Percentiles rank a stretch among this genome's conserved stretches.
These are phyloP conservation scores for Yamadazyma songkhlaensis DNA, from an alignment of 1,139 yeast species.

Conservation along the genomic window DNA sequence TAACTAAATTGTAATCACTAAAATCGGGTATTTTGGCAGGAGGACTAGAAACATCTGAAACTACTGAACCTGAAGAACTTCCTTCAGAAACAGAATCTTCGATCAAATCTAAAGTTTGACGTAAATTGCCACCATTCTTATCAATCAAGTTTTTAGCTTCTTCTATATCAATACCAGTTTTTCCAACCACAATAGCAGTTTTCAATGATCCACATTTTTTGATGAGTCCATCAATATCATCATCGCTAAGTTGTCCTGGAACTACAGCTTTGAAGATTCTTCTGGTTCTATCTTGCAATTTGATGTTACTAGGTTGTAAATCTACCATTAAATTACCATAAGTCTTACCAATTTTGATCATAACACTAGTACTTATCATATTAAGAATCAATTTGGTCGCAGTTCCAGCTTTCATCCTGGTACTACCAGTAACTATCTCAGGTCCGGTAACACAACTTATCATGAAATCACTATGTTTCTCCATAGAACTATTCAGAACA, in stretches of 20 bases:
- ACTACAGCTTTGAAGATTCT: slow-evolving; percentile 7
- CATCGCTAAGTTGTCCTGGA: background rate
- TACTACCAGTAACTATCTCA: slow-evolving; percentile 10
- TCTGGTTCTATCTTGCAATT: slow-evolving; percentile 8
- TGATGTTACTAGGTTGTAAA: slow-evolving; percentile 8
- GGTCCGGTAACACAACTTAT: slow-evolving; percentile 9
- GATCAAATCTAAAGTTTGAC: slow-evolving; percentile 1
- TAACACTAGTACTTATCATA: slow-evolving; percentile 9
- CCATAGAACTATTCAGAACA: slow-evolving; percentile 7
- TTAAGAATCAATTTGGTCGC: slow-evolving; percentile 10
- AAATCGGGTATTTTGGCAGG: background rate
- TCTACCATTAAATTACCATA: slow-evolving; percentile 11
- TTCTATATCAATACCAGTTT: slow-evolving; percentile 6
- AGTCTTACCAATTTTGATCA: slow-evolving; percentile 10
- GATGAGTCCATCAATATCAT: slow-evolving; percentile 4
- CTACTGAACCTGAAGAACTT: background rate
- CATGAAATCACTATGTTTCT: slow-evolving; percentile 7
- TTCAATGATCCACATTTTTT: slow-evolving; percentile 6
- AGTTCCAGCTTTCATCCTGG: slow-evolving; percentile 11
- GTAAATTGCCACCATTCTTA: slow-evolving; percentile 5
- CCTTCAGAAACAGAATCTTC: background rate
- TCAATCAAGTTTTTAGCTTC: slow-evolving; percentile 3
- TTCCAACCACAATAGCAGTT: slow-evolving; percentile 6
- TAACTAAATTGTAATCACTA: background rate
- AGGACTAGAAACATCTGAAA: slow-evolving; percentile 1